Evolutionary conservation across 1,284 basidiomycete genomes (phyloP).

Genomic region (Apiotrichum veenhuisii): DNA sequence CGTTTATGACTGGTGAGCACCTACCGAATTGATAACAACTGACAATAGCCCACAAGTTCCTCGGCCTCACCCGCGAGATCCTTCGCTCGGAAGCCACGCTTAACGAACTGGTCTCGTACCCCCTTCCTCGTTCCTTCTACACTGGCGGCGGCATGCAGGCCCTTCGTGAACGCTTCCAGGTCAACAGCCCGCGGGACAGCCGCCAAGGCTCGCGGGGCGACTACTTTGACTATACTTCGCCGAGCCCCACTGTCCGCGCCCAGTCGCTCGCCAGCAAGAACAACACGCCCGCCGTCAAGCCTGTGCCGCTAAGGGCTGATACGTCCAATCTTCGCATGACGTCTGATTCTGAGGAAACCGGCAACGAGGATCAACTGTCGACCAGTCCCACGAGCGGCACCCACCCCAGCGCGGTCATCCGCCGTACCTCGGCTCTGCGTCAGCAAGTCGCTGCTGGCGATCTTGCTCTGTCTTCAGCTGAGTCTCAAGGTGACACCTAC

Average conservation of each 20-base stretch:
- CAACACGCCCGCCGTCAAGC: constrained; percentile 25
- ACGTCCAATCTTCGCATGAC: not conserved
- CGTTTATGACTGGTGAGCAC: constrained; percentile 62
- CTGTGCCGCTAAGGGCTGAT: not conserved
- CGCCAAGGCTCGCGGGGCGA: constrained; percentile 22
- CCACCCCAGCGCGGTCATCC: constrained; percentile 24
- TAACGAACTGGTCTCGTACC: constrained; percentile 93
- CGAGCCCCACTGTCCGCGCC: constrained; percentile 39
- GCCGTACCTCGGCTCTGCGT: constrained; percentile 36
- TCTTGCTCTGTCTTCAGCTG: constrained; percentile 52
- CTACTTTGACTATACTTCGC: constrained; percentile 46
- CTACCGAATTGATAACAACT: constrained; percentile 42
- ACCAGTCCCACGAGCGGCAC: not conserved
- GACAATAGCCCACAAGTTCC: constrained; percentile 75
- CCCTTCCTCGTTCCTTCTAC: constrained; percentile 86
- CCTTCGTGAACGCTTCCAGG: constrained; percentile 71
- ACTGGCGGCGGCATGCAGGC: constrained; percentile 87
- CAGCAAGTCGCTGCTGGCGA: constrained; percentile 54
- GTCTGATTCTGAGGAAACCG: constrained; percentile 11
- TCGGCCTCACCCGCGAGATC: constrained; percentile 92
- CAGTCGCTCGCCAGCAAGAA: constrained; percentile 32
- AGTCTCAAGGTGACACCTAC: constrained; percentile 29
- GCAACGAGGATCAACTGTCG: not conserved
- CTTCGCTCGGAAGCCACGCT: constrained; percentile 94
- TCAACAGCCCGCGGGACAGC: constrained; percentile 3